Conservation (phyloP, 345 rosid species). For the Corymbia maculata region DNA sequence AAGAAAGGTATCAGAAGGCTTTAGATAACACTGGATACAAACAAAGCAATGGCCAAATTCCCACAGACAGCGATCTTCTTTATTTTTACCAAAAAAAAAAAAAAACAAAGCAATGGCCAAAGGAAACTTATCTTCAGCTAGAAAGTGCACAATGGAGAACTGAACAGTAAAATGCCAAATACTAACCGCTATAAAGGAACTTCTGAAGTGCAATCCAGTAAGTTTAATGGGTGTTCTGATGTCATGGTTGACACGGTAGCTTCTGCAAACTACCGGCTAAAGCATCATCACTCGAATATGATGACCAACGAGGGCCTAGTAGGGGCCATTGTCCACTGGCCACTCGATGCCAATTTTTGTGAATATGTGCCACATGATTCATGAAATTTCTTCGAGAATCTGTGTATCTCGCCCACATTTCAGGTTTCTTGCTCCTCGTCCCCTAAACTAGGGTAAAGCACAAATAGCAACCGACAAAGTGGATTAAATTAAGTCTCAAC, state of each 20-base stretch:
- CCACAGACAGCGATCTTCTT: no score
- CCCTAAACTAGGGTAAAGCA: neutral
- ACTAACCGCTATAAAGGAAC: no score
- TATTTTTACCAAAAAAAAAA: no score
- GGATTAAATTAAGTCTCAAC: neutral
- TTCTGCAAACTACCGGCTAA: neutral
- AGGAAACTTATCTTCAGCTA: neutral
- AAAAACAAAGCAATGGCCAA: neutral
- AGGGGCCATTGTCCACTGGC: neutral
- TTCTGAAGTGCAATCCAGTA: neutral
- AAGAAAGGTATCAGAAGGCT: neutral
- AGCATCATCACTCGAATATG: neutral
- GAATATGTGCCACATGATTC: neutral
- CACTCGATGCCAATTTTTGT: neutral
- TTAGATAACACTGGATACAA: neutral
- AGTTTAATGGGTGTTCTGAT: neutral
- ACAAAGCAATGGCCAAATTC: neutral
- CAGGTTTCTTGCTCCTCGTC: neutral
- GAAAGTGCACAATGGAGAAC: neutral
- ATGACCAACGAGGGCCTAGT: neutral
- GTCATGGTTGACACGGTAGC: neutral
- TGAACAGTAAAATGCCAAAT: neutral
- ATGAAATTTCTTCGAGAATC: neutral
- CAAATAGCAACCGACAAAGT: neutral
- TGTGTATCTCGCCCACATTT: neutral